A percentile compares a stretch with the other conserved stretches of the same genome.
Conservation (phyloP, 352 stramenopile genomes). For the Phytophthora parvispora region DNA sequence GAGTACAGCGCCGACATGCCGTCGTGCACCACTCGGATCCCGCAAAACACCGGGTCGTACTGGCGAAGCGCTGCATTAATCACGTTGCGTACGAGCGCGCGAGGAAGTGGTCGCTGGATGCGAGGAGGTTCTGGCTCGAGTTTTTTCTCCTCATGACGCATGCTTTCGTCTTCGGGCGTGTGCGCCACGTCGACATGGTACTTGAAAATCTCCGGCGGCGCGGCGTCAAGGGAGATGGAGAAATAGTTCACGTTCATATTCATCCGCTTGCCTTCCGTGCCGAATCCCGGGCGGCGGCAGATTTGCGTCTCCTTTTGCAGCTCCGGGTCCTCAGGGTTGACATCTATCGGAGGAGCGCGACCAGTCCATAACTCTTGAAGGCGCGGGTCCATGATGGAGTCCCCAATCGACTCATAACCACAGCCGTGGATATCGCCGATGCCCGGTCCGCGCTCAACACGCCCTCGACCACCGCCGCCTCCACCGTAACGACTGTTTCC, state of each 20-base stretch:
- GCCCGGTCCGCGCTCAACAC: neutral
- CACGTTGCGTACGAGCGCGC: conserved; percentile 50
- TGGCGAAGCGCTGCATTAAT: conserved; percentile 58
- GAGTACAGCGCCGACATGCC: conserved; percentile 68
- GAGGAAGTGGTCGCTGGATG: conserved; percentile 54
- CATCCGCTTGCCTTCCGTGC: conserved; percentile 30
- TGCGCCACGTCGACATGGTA: conserved; percentile 69
- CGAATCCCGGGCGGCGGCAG: conserved; percentile 47
- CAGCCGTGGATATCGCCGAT: conserved; percentile 30
- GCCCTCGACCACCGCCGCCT: neutral
- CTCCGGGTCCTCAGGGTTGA: conserved; percentile 34
- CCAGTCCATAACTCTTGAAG: conserved; percentile 53
- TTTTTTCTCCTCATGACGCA: conserved; percentile 27
- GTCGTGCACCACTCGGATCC: conserved; percentile 66
- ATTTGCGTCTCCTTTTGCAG: conserved; percentile 42
- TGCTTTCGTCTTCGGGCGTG: conserved; percentile 18
- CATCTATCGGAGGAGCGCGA: conserved; percentile 19
- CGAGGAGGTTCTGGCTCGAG: conserved; percentile 22
- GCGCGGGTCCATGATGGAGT: conserved; percentile 54
- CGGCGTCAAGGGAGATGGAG: conserved; percentile 47
- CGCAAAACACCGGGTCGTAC: conserved; percentile 51
- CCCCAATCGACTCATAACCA: conserved; percentile 60
- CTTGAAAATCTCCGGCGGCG: conserved; percentile 64
- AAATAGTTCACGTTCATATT: conserved; percentile 71
- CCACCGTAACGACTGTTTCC: neutral